Evolutionary conservation across 2,329 filamentous ascomycete genomes (phyloP).

Genomic region (Fusarium brevicatenulatum): DNA sequence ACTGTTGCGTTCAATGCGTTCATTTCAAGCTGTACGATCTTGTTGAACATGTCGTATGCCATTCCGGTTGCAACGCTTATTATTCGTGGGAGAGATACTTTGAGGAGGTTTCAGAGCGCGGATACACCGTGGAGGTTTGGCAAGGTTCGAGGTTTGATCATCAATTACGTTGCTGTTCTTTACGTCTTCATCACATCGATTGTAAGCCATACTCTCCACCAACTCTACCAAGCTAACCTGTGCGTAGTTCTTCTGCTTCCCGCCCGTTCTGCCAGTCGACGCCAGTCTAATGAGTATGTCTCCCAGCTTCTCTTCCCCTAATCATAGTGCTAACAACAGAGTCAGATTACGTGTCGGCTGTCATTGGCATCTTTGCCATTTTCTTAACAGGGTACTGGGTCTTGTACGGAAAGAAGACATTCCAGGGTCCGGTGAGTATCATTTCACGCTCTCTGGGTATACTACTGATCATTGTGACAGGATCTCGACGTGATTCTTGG

Average conservation of each 20-base stretch:
- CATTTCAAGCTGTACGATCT: slow-evolving; percentile 33
- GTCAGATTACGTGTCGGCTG: slow-evolving; percentile 50
- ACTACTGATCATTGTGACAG: not conserved
- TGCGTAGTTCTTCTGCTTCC: slow-evolving; percentile 37
- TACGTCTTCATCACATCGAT: slow-evolving; percentile 35
- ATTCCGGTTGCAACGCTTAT: slow-evolving; percentile 29
- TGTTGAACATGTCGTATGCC: slow-evolving; percentile 35
- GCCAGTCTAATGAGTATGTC: slow-evolving; percentile 33
- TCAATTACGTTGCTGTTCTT: slow-evolving; percentile 29
- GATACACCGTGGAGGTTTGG: slow-evolving; percentile 31
- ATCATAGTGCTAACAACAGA: not conserved
- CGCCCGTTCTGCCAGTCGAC: slow-evolving; percentile 23
- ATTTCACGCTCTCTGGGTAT: accelerated
- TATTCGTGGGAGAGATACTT: slow-evolving; percentile 3
- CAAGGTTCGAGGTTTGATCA: not conserved
- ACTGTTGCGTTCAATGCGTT: slow-evolving; percentile 36
- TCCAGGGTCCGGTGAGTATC: slow-evolving; percentile 31
- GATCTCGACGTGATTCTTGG: slow-evolving; percentile 27
- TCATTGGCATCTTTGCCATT: slow-evolving; percentile 49
- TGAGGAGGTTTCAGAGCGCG: not conserved
- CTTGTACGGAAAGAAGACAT: slow-evolving; percentile 24
- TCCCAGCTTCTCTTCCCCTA: accelerated
- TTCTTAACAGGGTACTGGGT: slow-evolving; percentile 28
- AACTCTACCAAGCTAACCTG: not conserved
- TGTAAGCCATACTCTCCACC: not conserved